Base-by-base conservation (phyloP, 2,329 filamentous ascomycete genomes). In the Gliomastix tumulicola region DNA sequence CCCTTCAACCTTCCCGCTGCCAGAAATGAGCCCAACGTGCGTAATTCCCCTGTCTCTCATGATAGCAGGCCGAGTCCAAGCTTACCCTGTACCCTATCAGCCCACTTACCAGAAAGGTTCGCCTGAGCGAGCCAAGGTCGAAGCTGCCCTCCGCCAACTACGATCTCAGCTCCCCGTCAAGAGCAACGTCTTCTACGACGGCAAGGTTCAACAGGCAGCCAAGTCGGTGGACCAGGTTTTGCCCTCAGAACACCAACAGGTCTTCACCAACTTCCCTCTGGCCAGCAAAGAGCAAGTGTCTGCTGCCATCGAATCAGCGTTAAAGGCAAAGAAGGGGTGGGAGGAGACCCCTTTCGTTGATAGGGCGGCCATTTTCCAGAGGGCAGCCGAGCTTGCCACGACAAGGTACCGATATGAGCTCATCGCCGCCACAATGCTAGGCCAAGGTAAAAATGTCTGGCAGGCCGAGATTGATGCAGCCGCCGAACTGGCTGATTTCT, bases 391-490 rank as follows among this genome's bases (percentile, higher is more conserved):
- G 27, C 48, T 62, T 7, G 47, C 56, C 6, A 42, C 49, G 4
- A 41, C 36, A 2, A 49, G 48, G 32, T 54, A 53, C 35, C 40
- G 48, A 10, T 41, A 50, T 22, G 50, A 61, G 17, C 42, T 63
- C 3, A 54, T 63, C 16, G 59, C 58, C 3, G 57, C 61, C 3
- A 62, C 60, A 2, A 63, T 63, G 59, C 45, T 64, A 3, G 60
- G 59, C 7, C 60, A 63, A 41, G 60, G 59, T 22, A 65, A 63
- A 48, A 65, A 59, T 39, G 48, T 51, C 15, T 62, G 52, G 49
- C 59, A 65, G 43, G 60, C 55, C 9, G 59, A 62, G 38, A 59
- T 61, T 31, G 57, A 62, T 34, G 51, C 51, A 22, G 52, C 53
- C 5, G 57, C 56, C 6, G 59, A 61, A 45, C 36, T 56, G 12